Evolutionary conservation across 1,284 basidiomycete genomes (phyloP).

Genomic region (Rhodotorula sp.): DNA sequence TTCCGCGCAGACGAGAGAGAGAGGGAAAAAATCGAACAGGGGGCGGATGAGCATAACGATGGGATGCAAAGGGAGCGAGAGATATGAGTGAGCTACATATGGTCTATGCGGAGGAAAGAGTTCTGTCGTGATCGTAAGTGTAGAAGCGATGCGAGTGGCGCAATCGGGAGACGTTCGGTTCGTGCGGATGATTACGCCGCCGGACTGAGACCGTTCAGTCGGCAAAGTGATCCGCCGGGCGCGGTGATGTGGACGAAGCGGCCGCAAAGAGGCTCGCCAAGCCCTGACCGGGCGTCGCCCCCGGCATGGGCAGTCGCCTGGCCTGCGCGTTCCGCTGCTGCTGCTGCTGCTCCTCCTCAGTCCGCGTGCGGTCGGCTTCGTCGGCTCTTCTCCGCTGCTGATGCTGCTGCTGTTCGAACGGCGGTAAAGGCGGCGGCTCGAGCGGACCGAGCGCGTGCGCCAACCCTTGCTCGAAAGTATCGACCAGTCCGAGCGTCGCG

Average conservation of each 20-base stretch:
- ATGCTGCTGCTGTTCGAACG: neutral
- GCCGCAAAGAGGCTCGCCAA: neutral
- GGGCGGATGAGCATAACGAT: no score
- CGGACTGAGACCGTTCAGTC: no score
- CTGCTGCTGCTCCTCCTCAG: neutral
- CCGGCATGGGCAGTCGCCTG: neutral
- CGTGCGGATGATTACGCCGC: neutral
- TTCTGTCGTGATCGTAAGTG: no score
- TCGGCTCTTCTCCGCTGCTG: neutral
- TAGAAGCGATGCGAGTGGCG: no score
- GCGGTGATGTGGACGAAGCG: neutral
- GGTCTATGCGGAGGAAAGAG: no score
- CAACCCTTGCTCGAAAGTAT: conserved; percentile 40
- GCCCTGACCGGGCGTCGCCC: neutral
- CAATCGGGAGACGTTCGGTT: no score
- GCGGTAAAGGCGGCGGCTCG: conserved; percentile 21
- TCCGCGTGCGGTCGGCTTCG: neutral
- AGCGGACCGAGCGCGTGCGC: conserved; percentile 33
- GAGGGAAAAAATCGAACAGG: no score
- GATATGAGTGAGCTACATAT: no score
- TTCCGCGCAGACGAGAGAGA: no score
- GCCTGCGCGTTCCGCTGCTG: neutral
- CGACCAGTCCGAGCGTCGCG: conserved; percentile 39
- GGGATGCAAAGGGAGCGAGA: no score
- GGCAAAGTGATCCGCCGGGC: no score